Base-by-base conservation (phyloP, 2,329 filamentous ascomycete species). In the Microdochium nivale region DNA sequence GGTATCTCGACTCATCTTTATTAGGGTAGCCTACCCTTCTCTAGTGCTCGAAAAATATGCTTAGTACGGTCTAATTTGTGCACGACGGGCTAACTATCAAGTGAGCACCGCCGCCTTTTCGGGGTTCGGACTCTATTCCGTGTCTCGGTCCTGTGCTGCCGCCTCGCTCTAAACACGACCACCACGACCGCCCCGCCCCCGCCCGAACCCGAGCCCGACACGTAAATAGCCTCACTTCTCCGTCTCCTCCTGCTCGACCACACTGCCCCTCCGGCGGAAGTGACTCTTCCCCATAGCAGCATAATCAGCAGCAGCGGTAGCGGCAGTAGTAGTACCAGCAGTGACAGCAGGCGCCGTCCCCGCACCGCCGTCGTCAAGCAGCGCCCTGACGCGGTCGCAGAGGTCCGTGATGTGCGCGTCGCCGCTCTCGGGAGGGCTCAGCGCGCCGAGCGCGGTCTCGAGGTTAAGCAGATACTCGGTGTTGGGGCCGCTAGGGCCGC, bases 351-450 rank as follows among this genome's bases (percentile, higher is more conserved):
- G 8, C 30, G 30, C 30, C 14, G 30, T 14, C 47, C 37, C 44
- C 33, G 3, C 51, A 51, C 32, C 52, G 48, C 53, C 51, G 54
- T 60, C 61, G 62, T 58, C 59, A 49, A 70, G 86, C 51, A 95
- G 75, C 49, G 73, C 77, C 61, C 83, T 80, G 44, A 94, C 85
- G 50, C 88, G 79, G 52, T 74, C 69, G 16, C 88, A 89, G 59
- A 99, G 71, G 69, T 97, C 91, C 49, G 80, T 84, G 50, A 99
- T 79, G 74, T 99, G 92, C 55, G 78, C 78, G 71, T 97, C 94
- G 2, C 82, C 83, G 64, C 87, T 94, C 50, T 88, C 88, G 14
- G 40, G 40, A 2, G 80, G 72, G 55, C 88, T 86, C 58, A 97
- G 70, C 27, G 79, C 81, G 53, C 83, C 70, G 58, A 99, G 75